Conservation (phyloP, 2,329 filamentous ascomycete genomes). For the Microthyrium microscopicum region DNA sequence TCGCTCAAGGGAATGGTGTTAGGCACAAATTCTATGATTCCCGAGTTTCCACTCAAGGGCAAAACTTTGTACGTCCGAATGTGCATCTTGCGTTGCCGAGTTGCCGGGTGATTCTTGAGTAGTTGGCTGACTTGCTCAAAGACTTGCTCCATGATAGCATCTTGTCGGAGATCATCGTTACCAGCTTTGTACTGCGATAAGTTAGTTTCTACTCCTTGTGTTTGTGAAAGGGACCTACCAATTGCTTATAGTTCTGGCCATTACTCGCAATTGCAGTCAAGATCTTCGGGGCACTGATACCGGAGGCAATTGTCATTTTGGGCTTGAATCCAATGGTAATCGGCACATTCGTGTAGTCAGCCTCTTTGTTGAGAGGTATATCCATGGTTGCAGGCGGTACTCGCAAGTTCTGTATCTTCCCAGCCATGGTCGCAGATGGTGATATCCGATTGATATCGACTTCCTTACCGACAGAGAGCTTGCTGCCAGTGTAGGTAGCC, state of each 20-base stretch:
- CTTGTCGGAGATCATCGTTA: constrained; percentile 88
- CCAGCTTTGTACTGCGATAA: constrained; percentile 62
- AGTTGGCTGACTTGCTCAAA: constrained; percentile 91
- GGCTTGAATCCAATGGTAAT: constrained; percentile 55
- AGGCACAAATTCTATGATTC: constrained; percentile 92
- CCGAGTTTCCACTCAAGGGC: constrained; percentile 67
- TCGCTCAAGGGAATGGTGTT: constrained; percentile 87
- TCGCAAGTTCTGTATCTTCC: constrained; percentile 43
- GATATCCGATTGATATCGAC: constrained; percentile 45
- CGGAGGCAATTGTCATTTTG: constrained; percentile 70
- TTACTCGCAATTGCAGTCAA: constrained; percentile 66
- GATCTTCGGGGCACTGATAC: constrained; percentile 86
- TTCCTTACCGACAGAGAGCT: constrained; percentile 31
- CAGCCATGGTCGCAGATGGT: constrained; percentile 46
- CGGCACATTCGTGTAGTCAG: constrained; percentile 63
- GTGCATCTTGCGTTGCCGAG: constrained; percentile 71
- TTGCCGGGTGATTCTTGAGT: constrained; percentile 68
- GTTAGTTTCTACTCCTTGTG: constrained; percentile 8
- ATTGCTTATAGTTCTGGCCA: constrained; percentile 67
- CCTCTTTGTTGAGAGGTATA: constrained; percentile 54
- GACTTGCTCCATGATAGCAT: constrained; percentile 98
- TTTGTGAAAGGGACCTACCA: constrained; percentile 35
- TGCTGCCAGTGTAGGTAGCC: constrained; percentile 46
- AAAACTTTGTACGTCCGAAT: constrained; percentile 97
- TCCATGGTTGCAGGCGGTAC: constrained; percentile 85